Evolutionary conservation across 2,329 filamentous ascomycete genomes (phyloP).

Genomic region (Salinomyces thailandicus): DNA sequence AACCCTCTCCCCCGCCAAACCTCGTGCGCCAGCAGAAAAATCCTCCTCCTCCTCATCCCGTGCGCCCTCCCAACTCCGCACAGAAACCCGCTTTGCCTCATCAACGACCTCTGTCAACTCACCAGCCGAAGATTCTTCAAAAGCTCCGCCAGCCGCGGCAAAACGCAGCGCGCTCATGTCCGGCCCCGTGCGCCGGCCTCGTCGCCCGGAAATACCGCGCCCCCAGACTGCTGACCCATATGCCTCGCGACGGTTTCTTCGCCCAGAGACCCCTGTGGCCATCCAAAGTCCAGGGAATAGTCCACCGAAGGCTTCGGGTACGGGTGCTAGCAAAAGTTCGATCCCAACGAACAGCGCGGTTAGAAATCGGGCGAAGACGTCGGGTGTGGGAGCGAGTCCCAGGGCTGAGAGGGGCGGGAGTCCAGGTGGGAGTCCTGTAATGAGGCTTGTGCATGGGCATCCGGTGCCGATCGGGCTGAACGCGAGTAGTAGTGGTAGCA

Average conservation of each 20-base stretch:
- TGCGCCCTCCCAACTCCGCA: constrained; percentile 20
- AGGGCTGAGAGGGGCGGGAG: constrained; percentile 11
- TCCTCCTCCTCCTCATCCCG: constrained; percentile 15
- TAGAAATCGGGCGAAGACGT: constrained; percentile 19
- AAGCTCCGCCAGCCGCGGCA: constrained; percentile 19
- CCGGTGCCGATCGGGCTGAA: too few species aligned
- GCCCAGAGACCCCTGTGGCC: constrained; percentile 36
- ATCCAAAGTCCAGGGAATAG: constrained; percentile 36
- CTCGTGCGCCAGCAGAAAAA: constrained; percentile 19
- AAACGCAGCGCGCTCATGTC: constrained; percentile 41
- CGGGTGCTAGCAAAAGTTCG: constrained; percentile 20
- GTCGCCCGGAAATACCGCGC: constrained; percentile 36
- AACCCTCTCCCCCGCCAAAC: constrained; percentile 38
- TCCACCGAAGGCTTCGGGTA: constrained; percentile 29
- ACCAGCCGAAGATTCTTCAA: constrained; percentile 10
- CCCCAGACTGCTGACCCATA: constrained; percentile 48
- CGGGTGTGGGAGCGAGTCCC: too few species aligned
- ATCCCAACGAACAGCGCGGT: constrained; percentile 13
- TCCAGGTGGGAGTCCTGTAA: constrained; percentile 23
- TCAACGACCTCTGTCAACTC: constrained; percentile 18
- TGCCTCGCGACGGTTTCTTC: constrained; percentile 27
- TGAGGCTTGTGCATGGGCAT: constrained; percentile 9
- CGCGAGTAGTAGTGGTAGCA: constrained; percentile 23
- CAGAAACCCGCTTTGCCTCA: constrained; percentile 19
- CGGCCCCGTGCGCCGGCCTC: constrained; percentile 47